A percentile compares a stretch with the other conserved stretches of the same genome.
Conservation (phyloP, 805 yeast species). For the Yamadazyma sp. region DNA sequence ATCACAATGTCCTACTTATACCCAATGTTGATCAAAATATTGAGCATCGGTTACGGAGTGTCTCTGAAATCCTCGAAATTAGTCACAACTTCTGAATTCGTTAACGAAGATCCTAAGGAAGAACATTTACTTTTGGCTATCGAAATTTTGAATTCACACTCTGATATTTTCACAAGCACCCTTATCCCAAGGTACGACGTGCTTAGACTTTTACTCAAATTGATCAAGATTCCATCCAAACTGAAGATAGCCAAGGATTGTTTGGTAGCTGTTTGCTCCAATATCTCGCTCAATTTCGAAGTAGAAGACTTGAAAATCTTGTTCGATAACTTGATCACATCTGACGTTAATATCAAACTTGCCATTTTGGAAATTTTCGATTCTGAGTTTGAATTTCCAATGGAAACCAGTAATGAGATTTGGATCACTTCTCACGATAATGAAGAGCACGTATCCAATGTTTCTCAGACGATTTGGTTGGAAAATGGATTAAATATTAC, state of each 20-base stretch:
- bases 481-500: conserved; percentile 63
- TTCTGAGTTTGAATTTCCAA: conserved; percentile 65
- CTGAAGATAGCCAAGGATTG: conserved; percentile 84
- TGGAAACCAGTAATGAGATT: conserved; percentile 60
- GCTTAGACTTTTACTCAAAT: conserved; percentile 57
- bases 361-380: conserved; percentile 83
- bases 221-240: conserved; percentile 73
- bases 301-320: conserved; percentile 58
- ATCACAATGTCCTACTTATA: conserved; percentile 68
- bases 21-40: conserved; percentile 69
- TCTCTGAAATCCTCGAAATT: conserved; percentile 49
- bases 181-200: conserved; percentile 69
- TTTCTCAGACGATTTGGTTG: conserved; percentile 83
- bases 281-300: conserved; percentile 62
- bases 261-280: conserved; percentile 72
- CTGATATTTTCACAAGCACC: conserved; percentile 64
- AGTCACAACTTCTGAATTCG: conserved; percentile 61
- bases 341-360: conserved; percentile 70
- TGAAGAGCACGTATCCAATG: conserved; percentile 56
- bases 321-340: conserved; percentile 54
- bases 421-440: conserved; percentile 80
- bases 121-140: conserved; percentile 78
- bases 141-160: conserved; percentile 69
- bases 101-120: conserved; percentile 84
- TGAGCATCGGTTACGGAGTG: conserved; percentile 65